Percentiles rank a stretch among this genome's conserved stretches.
phyloP scores from a whole-genome alignment of 2,329 filamentous ascomycete genomes.

The Diplodia mutila region DNA sequence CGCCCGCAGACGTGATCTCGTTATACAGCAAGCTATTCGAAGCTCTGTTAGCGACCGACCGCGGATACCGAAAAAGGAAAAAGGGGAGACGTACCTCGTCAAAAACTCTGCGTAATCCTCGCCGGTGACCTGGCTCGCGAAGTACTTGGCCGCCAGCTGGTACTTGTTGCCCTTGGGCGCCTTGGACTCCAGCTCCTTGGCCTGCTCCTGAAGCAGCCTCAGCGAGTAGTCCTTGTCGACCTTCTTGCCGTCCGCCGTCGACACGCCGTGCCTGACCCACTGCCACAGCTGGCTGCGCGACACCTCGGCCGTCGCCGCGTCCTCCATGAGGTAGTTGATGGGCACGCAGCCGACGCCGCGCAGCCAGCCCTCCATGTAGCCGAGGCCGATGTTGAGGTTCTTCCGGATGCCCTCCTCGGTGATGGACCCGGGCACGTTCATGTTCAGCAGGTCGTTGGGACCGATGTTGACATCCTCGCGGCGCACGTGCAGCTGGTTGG shows the following conservation, averaged over 20 bases:
- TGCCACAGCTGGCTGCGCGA: constrained; percentile 96
- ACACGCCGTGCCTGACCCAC: constrained; percentile 77
- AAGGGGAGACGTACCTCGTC: constrained; percentile 73
- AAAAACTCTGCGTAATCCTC: constrained; percentile 98
- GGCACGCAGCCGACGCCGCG: constrained; percentile 93
- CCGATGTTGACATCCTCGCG: constrained; percentile 87
- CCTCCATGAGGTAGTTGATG: constrained; percentile 98
- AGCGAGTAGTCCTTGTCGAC: constrained; percentile 92
- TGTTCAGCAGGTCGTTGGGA: constrained; percentile 91
- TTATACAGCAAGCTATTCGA: constrained; percentile 74
- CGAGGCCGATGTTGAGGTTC: constrained; percentile 94
- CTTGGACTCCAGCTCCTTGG: constrained; percentile 72
- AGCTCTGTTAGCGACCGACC: constrained; percentile 29
- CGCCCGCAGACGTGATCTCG: constrained; percentile 63
- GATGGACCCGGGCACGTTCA: constrained; percentile 91
- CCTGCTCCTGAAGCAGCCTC: constrained; percentile 82
- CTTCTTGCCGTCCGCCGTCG: constrained; percentile 84
- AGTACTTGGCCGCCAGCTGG: constrained; percentile 88
- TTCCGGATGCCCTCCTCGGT: constrained; percentile 95
- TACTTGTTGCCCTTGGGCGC: constrained; percentile 89
- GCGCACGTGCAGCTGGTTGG: constrained; percentile 91
- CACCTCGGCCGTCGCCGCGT: constrained; percentile 95
- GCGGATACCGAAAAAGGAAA: constrained; percentile 10
- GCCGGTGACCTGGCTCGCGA: constrained; percentile 88
- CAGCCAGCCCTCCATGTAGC: constrained; percentile 99